These are phyloP conservation scores for Aspergillus ruber DNA, from an alignment of 2,329 filamentous ascomycete genomes.

Conservation along the genomic window DNA sequence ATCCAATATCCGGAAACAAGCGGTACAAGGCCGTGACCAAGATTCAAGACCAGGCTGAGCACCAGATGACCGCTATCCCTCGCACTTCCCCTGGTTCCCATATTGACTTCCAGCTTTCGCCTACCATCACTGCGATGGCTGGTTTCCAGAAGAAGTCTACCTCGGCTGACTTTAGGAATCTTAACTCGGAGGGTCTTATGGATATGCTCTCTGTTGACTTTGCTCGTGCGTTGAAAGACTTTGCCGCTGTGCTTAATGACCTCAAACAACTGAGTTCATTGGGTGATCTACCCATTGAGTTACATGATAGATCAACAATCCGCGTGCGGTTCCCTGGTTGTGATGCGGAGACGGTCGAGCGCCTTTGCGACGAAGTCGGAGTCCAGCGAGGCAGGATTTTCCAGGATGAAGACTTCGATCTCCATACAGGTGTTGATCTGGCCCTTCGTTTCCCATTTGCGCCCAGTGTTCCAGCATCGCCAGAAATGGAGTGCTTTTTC, in stretches of 20 bases:
- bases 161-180: conserved; percentile 47
- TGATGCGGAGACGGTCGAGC: conserved; percentile 73
- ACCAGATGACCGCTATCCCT: conserved; percentile 55
- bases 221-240: conserved; percentile 74
- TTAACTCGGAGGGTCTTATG: conserved; percentile 78
- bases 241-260: conserved; percentile 72
- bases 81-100: conserved; percentile 63
- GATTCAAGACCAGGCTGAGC: conserved; percentile 65
- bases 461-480: conserved; percentile 49
- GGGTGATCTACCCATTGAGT: conserved; percentile 74
- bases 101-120: conserved; percentile 82
- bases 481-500: conserved; percentile 39
- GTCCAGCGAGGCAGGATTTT: conserved; percentile 70
- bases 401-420: conserved; percentile 72
- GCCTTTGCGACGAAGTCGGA: conserved; percentile 79
- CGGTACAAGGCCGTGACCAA: conserved; percentile 70
- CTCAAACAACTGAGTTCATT: conserved; percentile 68
- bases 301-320: conserved; percentile 61
- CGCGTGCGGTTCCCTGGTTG: conserved; percentile 88
- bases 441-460: conserved; percentile 84
- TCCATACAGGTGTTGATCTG: conserved; percentile 60
- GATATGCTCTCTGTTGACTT: conserved; percentile 85
- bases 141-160: conserved; percentile 27
- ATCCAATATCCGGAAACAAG: conserved; percentile 62
- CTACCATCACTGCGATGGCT: conserved; percentile 73